phyloP scores from a whole-genome alignment of 2,329 filamentous ascomycete genomes.

The Bipolaris gigantea region DNA sequence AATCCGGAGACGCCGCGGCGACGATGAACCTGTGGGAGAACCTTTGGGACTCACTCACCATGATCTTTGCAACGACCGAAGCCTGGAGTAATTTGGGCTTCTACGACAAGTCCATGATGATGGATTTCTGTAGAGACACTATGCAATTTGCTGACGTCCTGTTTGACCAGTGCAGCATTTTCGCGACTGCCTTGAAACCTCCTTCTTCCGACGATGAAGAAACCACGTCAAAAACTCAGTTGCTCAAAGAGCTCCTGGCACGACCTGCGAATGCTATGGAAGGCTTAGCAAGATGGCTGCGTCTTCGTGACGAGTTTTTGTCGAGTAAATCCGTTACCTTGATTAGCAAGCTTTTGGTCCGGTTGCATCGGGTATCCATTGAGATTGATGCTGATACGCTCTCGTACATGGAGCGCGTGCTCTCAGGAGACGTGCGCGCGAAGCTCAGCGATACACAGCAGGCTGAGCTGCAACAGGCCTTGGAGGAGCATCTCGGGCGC shows the following conservation, averaged over 20 bases:
- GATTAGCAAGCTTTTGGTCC: conserved; percentile 78
- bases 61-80: conserved; percentile 82
- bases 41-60: conserved; percentile 79
- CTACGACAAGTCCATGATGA: conserved; percentile 73
- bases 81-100: conserved; percentile 73
- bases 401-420: conserved; percentile 66
- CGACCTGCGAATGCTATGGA: conserved; percentile 67
- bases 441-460: conserved; percentile 82
- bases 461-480: conserved; percentile 70
- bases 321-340: conserved; percentile 80
- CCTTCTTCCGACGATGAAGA: conserved; percentile 39
- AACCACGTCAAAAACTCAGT: conserved; percentile 38
- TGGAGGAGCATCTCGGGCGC: conserved; percentile 57
- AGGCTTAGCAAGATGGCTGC: conserved; percentile 80
- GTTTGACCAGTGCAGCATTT: conserved; percentile 81
- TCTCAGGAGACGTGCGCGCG: conserved; percentile 68
- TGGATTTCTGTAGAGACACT: conserved; percentile 88
- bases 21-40: conserved; percentile 80
- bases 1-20: conserved; percentile 63
- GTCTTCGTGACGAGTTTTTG: conserved; percentile 84
- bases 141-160: conserved; percentile 91
- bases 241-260: conserved; percentile 61
- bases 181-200: conserved; percentile 68
- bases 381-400: conserved; percentile 65
- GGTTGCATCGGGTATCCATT: conserved; percentile 76